Conservation (phyloP, 2,329 filamentous ascomycete species). For the Aspergillus fijiensis region DNA sequence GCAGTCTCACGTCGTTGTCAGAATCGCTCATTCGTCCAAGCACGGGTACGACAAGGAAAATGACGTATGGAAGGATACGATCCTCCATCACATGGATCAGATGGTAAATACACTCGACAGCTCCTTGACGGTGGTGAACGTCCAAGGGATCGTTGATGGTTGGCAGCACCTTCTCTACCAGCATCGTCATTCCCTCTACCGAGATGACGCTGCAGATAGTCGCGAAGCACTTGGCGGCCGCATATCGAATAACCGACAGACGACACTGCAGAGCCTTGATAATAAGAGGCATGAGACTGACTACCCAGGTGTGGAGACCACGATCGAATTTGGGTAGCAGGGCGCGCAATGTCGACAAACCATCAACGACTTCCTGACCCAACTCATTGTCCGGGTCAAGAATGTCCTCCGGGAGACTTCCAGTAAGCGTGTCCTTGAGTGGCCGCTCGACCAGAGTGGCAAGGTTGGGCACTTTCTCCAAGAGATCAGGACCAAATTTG, state of each 20-base stretch:
- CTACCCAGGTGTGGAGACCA: conserved; percentile 74
- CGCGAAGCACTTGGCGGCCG: conserved; percentile 94
- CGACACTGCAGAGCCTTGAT: conserved; percentile 84
- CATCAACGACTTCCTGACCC: conserved; percentile 92
- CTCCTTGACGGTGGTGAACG: conserved; percentile 84
- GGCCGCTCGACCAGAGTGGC: conserved; percentile 78
- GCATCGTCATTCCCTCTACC: conserved; percentile 89
- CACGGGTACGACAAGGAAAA: conserved; percentile 97
- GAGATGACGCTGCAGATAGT: conserved; percentile 97
- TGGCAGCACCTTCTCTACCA: conserved; percentile 89
- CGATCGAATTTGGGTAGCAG: conserved; percentile 84
- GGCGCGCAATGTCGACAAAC: conserved; percentile 86
- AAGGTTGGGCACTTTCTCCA: conserved; percentile 82
- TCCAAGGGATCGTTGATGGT: conserved; percentile 89
- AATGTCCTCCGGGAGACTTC: conserved; percentile 69
- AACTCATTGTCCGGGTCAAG: conserved; percentile 70
- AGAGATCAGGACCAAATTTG: conserved; percentile 73
- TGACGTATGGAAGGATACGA: conserved; percentile 91
- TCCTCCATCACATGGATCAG: conserved; percentile 98
- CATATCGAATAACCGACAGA: conserved; percentile 90
- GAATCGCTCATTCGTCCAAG: conserved; percentile 98
- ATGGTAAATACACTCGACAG: conserved; percentile 93
- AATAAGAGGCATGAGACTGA: conserved; percentile 79
- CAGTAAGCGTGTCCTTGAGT: conserved; percentile 70
- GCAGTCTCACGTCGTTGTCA: conserved; percentile 88